These are phyloP conservation scores for Talaromyces sp. DNA, from an alignment of 2,329 filamentous ascomycete genomes.

Conservation along the genomic window DNA sequence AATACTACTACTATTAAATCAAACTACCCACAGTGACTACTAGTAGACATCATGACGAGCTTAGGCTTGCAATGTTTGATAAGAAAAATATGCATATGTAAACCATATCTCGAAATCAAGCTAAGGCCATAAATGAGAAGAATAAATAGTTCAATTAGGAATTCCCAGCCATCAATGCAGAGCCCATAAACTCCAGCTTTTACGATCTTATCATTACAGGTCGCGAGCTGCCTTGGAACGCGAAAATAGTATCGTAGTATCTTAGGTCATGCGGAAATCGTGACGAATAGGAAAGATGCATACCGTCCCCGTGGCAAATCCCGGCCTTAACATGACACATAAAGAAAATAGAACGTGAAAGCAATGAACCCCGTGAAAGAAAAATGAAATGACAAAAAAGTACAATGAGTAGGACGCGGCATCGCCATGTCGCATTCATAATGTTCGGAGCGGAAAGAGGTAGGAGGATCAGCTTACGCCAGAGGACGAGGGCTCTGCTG, in stretches of 20 bases:
- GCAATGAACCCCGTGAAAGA: conserved; percentile 20
- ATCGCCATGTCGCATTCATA: conserved; percentile 11
- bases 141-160: conserved; percentile 21
- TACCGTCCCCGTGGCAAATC: conserved; percentile 27
- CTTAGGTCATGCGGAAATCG: conserved; percentile 30
- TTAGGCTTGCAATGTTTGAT: no score
- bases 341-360: conserved; percentile 26
- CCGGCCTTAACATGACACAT: conserved; percentile 28
- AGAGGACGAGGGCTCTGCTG: conserved; percentile 51
- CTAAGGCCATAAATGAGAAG: not conserved
- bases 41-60: no score
- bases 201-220: conserved; percentile 44
- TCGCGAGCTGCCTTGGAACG: conserved; percentile 26
- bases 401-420: conserved; percentile 16
- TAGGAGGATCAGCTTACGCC: conserved; percentile 27
- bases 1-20: no score
- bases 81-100: no score
- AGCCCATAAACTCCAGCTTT: conserved; percentile 34
- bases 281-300: conserved; percentile 30
- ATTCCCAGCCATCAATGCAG: conserved; percentile 26
- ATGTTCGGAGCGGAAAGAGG: conserved; percentile 10
- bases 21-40: no score
- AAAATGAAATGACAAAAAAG: conserved; percentile 10
- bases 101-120: not conserved
- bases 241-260: conserved; percentile 28